Evolutionary conservation across 495 filamentous ascomycete genomes (phyloP), one percentile per base, ranked within the genome.

Genomic region (Podospora tetraspora): DNA sequence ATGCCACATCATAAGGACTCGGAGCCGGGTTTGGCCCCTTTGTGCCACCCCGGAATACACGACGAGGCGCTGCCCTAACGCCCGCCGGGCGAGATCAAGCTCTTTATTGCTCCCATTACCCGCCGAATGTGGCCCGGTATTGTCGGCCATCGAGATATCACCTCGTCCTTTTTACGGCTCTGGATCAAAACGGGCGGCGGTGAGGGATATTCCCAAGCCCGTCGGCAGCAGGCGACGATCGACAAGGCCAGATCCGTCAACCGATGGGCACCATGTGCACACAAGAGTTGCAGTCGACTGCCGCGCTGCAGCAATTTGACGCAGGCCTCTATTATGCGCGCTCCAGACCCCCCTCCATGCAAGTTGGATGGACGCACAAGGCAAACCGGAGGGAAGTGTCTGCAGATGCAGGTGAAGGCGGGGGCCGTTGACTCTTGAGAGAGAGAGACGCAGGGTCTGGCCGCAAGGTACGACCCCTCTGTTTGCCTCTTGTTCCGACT

Each of bases 1-100:
- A 72, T 72, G 65, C 63, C 68, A 72, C 23, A n/a, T 64, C 37
- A 61, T 67, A 66, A 68, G 62, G 64, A 59, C 64, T 63, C 59
- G 58, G 66, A 68, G 70, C 70, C 66, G 62, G 70, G 68, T 72
- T 70, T 57, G 32, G 25, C 29, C 62, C 27, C 24, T 69, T 69
- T 69, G 67, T 66, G 63, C 56, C 25, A 72, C 57, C 63, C 57
- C 62, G 34, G 65, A 66, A 34, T 59, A 56, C 21, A 10, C 24
- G 60, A 59, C 24, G 30, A 60, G 23, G 59, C 27, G 23, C 23
- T 24, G 59, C 23, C 23, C 59, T 24, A 60, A 16, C 13, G 23
- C 59, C 23, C 4, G 59, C 24, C 27, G 6, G 27, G 59, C 59
- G 59, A 60, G 34, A 61, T 27, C 57, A 59, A 37, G 27, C 34